phyloP scores from a whole-genome alignment of 139 green algal species.

The Astrephomene gubernaculifera region DNA sequence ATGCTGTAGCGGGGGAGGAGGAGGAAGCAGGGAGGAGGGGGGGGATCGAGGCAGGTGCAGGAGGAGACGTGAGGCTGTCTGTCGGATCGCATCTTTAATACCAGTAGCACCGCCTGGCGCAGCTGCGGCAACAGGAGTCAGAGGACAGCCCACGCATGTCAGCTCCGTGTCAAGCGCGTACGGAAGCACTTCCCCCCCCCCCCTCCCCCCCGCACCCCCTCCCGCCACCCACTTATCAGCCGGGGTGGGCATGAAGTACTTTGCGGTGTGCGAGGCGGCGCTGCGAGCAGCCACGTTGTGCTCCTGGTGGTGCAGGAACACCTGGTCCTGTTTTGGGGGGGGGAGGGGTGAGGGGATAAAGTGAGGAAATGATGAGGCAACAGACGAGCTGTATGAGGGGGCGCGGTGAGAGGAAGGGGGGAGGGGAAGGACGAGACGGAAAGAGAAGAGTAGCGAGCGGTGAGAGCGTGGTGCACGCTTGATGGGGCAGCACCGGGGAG shows the following conservation, averaged over 20 bases:
- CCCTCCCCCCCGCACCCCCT: not conserved
- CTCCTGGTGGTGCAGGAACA: slow-evolving; percentile 63
- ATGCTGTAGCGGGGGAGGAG: not conserved
- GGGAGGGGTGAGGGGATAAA: not conserved
- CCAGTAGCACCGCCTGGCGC: not conserved
- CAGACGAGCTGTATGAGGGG: not conserved
- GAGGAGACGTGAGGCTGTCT: not conserved
- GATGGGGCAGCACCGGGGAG: not conserved
- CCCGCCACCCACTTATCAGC: not conserved
- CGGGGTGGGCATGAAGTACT: slow-evolving; percentile 30
- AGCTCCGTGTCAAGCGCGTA: not conserved
- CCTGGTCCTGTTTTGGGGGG: slow-evolving; percentile 58
- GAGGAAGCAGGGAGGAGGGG: not conserved
- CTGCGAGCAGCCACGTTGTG: slow-evolving; percentile 12
- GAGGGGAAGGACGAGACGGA: not conserved
- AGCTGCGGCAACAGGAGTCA: too few species aligned
- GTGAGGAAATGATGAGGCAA: not conserved
- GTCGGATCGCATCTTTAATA: not conserved
- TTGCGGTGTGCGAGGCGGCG: not conserved
- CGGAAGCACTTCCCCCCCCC: not conserved
- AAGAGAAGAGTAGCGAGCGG: not conserved
- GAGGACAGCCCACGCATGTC: not conserved
- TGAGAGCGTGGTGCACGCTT: not conserved
- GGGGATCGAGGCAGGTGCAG: not conserved
- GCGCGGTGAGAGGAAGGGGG: not conserved